These are phyloP conservation scores for Vinca minor DNA, from an alignment of 257 asterid genomes.

Conservation along the genomic window DNA sequence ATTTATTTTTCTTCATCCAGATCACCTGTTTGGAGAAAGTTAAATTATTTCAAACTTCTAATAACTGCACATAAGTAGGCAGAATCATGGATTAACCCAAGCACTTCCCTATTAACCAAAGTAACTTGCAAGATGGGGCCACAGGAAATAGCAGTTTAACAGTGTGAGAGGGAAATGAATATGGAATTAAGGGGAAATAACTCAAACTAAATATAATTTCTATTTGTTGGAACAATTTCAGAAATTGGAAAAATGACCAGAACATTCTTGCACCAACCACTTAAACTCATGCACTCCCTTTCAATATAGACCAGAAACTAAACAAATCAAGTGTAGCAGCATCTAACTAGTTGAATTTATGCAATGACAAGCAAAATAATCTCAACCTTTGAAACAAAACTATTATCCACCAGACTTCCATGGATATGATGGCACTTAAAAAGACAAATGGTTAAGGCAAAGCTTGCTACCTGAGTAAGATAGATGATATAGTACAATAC, in stretches of 20 bases:
- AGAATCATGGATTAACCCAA: not conserved
- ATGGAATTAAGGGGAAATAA: not conserved
- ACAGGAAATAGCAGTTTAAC: not conserved
- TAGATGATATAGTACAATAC: conserved; percentile 25
- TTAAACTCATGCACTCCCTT: not conserved
- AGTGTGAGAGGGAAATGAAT: not conserved
- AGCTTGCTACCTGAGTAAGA: not conserved
- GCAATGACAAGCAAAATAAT: not conserved
- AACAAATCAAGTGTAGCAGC: not conserved
- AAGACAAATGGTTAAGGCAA: not conserved
- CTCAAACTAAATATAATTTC: not conserved
- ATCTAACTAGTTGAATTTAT: not conserved
- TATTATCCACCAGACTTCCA: not conserved
- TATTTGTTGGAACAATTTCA: not conserved
- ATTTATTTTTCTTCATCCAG: not conserved
- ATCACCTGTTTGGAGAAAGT: not conserved
- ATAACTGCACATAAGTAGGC: not conserved
- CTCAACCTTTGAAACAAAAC: not conserved
- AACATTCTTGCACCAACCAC: not conserved
- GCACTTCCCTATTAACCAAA: not conserved
- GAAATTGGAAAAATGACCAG: not conserved
- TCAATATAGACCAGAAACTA: not conserved
- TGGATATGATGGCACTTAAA: not conserved
- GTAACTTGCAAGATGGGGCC: not conserved
- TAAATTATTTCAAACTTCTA: not conserved